Evolutionary conservation across 768 basidiomycete species (phyloP), one percentile per base, ranked within the genome.

Genomic region (Lactarius trivialis): DNA sequence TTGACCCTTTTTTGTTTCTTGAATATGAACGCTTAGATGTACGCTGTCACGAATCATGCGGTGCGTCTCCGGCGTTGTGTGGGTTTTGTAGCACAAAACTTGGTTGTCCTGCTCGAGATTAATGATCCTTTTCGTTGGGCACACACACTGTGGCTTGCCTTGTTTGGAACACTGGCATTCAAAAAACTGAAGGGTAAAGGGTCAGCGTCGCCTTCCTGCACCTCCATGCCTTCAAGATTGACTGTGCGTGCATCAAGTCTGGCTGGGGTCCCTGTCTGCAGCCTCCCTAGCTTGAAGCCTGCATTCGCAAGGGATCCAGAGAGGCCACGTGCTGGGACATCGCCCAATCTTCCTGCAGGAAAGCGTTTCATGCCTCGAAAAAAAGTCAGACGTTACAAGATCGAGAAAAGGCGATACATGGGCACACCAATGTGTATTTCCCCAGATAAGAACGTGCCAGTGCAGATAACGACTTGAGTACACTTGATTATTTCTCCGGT

Each of bases 231-330:
- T 14, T 72, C 73, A 64, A 89, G 93, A 69, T 92, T 74, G 59
- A 96, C 91, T 1, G 87, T 87, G 11, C 74, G 78, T 24, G 80
- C 80, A 56, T 85, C 83, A 15, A 96, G 75, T 6, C 93, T 78
- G 2, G 93, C 91, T 14, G 93, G 93, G 0, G 93, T 96, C 3
- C 93, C 85, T 0, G 89, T 91, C 76, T 94, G 91, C 60, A 94
- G 74, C 2, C 93, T 81, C 8, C 89, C 90, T 8, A 95, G 85
- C 67, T 82, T 80, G 74, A 96, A 93, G 1, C 91, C 90, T 11
- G 90, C 89, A 2, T 77, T 71, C 3, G 79, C 77, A 11, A 96
- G 80, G 7, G 92, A 91, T 1, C 80, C 81, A 1, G 93, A 93
- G 7, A 95, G 79, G 0, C 91, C 90, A 52, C 81, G 68, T 34